A percentile compares a stretch with the other conserved stretches of the same genome.
phyloP scores from a whole-genome alignment of 768 basidiomycete genomes.

The Leucocoprinus sp. region DNA sequence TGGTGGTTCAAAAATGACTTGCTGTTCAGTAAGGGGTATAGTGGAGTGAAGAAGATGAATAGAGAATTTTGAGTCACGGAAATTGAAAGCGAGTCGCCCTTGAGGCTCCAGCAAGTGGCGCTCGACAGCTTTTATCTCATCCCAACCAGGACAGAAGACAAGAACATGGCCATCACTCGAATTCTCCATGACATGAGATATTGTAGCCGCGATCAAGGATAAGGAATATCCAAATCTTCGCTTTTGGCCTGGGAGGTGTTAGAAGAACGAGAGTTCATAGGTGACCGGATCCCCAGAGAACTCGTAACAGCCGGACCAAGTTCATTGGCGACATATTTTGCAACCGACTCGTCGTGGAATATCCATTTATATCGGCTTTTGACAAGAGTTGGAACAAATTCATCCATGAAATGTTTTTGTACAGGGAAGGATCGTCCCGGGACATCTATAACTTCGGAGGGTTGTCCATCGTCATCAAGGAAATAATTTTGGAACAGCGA shows the following conservation, averaged over 20 bases:
- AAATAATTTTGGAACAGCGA: slow-evolving; percentile 88
- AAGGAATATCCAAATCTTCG: slow-evolving; percentile 69
- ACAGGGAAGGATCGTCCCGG: slow-evolving; percentile 94
- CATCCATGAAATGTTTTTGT: slow-evolving; percentile 70
- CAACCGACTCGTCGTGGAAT: slow-evolving; percentile 59
- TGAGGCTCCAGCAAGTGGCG: slow-evolving; percentile 44
- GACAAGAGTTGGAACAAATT: slow-evolving; percentile 51
- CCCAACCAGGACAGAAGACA: slow-evolving; percentile 91
- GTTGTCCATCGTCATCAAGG: slow-evolving; percentile 45
- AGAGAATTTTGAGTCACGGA: slow-evolving; percentile 51
- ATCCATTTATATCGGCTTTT: slow-evolving; percentile 49
- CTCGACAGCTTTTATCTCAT: slow-evolving; percentile 75
- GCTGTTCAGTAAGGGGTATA: slow-evolving; percentile 83
- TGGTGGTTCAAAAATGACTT: slow-evolving; percentile 82
- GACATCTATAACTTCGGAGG: slow-evolving; percentile 67
- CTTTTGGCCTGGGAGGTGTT: slow-evolving; percentile 15
- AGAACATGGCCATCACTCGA: slow-evolving; percentile 82
- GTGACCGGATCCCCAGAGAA: slow-evolving; percentile 20
- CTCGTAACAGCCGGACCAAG: slow-evolving; percentile 29
- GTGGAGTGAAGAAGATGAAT: slow-evolving; percentile 86
- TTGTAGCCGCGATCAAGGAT: slow-evolving; percentile 73
- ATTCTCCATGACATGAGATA: slow-evolving; percentile 65
- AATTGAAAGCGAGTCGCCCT: slow-evolving; percentile 48
- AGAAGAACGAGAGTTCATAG: slow-evolving; percentile 13
- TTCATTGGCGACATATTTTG: slow-evolving; percentile 67